Percentiles rank a stretch among this genome's conserved stretches.
Conservation (phyloP, 139 green algal species). For the Zygnema circumcarinatum region DNA sequence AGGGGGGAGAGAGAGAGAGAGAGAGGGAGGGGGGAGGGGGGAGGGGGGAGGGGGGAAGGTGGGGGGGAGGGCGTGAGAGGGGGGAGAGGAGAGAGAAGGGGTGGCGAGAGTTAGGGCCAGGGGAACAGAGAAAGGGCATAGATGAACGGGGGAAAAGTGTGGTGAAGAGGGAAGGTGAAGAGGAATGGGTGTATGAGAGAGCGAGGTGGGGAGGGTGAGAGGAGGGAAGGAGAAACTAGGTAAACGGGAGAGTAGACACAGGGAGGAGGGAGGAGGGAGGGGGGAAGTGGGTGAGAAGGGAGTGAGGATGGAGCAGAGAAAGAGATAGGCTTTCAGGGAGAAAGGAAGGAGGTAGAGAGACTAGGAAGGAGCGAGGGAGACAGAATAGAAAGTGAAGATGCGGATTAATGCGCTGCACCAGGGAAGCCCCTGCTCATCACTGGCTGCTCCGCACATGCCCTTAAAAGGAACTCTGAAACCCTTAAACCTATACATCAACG, state of each 20-base stretch:
- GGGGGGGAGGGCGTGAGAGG: not conserved
- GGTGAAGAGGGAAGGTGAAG: not conserved
- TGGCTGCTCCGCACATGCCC: not conserved
- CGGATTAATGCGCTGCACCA: no score
- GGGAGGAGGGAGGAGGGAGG: not conserved
- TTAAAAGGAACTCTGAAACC: no score
- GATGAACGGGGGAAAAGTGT: not conserved
- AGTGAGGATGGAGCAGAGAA: not conserved
- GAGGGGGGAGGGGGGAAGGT: not conserved
- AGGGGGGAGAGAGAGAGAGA: no score
- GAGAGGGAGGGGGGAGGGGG: not conserved
- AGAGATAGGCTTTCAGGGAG: not conserved
- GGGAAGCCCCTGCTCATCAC: not conserved
- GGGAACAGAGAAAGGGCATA: not conserved
- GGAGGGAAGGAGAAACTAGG: not conserved
- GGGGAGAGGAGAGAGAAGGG: not conserved
- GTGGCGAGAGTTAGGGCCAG: not conserved
- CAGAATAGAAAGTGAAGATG: not conserved
- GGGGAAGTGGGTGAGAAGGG: not conserved
- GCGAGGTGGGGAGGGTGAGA: not conserved
- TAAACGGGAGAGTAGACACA: not conserved
- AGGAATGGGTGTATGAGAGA: not conserved
- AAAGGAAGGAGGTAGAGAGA: not conserved
- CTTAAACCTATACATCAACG: no score
- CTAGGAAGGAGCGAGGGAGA: not conserved